Conservation (phyloP, 1,284 basidiomycete species). For the Cryptococcus depauperatus region DNA sequence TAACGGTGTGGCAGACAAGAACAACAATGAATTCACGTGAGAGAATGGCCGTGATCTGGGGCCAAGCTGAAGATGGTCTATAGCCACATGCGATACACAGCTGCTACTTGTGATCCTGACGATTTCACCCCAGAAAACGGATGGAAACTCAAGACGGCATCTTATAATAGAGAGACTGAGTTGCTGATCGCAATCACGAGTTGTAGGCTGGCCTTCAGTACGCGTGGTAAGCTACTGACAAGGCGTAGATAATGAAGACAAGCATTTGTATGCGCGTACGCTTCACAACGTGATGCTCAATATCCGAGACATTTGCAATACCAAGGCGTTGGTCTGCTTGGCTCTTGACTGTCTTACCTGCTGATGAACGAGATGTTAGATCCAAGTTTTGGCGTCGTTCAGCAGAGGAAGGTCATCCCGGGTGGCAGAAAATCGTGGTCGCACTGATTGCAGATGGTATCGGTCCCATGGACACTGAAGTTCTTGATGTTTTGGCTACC, state of each 20-base stretch:
- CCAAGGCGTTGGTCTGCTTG: slow-evolving; percentile 52
- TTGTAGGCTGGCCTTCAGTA: slow-evolving; percentile 20
- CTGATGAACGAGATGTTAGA: slow-evolving; percentile 7
- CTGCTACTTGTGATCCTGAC: slow-evolving; percentile 65
- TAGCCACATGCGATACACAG: slow-evolving; percentile 77
- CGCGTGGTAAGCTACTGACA: not conserved
- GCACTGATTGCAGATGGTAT: slow-evolving; percentile 87
- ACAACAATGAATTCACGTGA: slow-evolving; percentile 73
- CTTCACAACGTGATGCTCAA: slow-evolving; percentile 95
- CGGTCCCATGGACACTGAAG: slow-evolving; percentile 91
- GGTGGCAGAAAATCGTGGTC: slow-evolving; percentile 89
- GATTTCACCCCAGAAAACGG: slow-evolving; percentile 78
- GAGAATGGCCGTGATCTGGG: slow-evolving; percentile 31
- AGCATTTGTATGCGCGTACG: slow-evolving; percentile 84
- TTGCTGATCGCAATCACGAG: slow-evolving; percentile 79
- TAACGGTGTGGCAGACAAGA: slow-evolving; percentile 44
- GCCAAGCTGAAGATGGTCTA: slow-evolving; percentile 5
- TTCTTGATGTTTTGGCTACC: slow-evolving; percentile 78
- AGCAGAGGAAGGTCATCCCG: slow-evolving; percentile 77
- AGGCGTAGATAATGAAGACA: slow-evolving; percentile 60
- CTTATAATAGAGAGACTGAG: slow-evolving; percentile 85
- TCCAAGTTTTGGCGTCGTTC: slow-evolving; percentile 85
- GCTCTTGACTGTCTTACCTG: not conserved
- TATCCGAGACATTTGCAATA: slow-evolving; percentile 96
- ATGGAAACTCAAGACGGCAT: slow-evolving; percentile 67